These are phyloP conservation scores for Xylaria cubensis DNA, from an alignment of 495 filamentous ascomycete genomes.

Conservation along the genomic window DNA sequence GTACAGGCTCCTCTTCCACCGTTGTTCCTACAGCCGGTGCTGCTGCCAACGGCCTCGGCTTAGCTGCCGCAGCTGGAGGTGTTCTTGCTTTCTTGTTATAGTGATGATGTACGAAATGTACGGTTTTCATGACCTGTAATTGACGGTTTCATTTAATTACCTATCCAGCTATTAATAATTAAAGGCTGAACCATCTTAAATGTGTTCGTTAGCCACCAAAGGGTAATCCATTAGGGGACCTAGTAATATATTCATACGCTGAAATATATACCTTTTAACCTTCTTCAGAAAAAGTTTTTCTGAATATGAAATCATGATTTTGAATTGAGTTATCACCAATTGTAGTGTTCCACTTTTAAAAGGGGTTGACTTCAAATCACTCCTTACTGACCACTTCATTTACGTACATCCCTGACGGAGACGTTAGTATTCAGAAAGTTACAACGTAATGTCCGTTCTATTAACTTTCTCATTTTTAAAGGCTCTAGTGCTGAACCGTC, in stretches of 20 bases:
- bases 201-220: too few relatives aligned
- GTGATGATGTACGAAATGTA: neutral
- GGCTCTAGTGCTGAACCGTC: neutral
- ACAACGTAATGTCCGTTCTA: too few relatives aligned
- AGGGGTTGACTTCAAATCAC: too few relatives aligned
- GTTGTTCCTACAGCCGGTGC: constrained; percentile 23
- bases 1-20: neutral
- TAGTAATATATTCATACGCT: neutral
- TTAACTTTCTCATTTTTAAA: neutral
- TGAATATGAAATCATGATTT: neutral
- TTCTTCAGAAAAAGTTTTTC: too few relatives aligned
- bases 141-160: neutral
- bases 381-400: too few relatives aligned
- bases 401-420: too few relatives aligned
- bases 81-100: constrained; percentile 33
- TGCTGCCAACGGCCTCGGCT: constrained; percentile 29
- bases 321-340: neutral
- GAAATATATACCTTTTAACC: neutral
- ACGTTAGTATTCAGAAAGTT: too few relatives aligned
- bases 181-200: neutral
- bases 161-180: neutral
- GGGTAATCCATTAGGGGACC: too few relatives aligned
- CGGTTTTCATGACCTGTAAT: neutral
- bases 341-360: too few relatives aligned
- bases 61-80: constrained; percentile 35